phyloP scores from a whole-genome alignment of 2,329 filamentous ascomycete species.

The Aureobasidium uvarum region DNA sequence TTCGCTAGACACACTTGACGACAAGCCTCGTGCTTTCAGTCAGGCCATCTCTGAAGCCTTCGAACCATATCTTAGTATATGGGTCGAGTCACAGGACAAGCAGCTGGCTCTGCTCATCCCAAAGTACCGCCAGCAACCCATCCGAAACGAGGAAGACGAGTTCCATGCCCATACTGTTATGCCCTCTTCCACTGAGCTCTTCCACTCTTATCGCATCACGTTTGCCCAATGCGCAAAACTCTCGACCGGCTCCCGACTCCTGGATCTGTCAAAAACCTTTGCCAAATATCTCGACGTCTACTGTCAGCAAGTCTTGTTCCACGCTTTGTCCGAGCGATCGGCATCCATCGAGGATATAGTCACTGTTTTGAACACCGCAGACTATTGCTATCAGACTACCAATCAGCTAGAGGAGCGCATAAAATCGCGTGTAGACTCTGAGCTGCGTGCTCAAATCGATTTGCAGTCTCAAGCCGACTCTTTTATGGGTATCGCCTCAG shows the following conservation, averaged over 20 bases:
- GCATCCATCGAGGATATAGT: conserved; percentile 73
- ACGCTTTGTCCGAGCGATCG: conserved; percentile 63
- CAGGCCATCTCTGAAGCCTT: conserved; percentile 95
- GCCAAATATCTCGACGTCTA: conserved; percentile 95
- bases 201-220: conserved; percentile 93
- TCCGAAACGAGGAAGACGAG: conserved; percentile 81
- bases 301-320: conserved; percentile 83
- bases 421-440: conserved; percentile 80
- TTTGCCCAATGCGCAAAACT: conserved; percentile 94
- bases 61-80: conserved; percentile 92
- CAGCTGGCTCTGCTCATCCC: conserved; percentile 81
- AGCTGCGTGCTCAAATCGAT: conserved; percentile 73
- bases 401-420: conserved; percentile 94
- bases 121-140: conserved; percentile 78
- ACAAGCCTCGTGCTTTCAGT: conserved; percentile 73
- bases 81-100: conserved; percentile 95
- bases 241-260: conserved; percentile 80
- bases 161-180: conserved; percentile 89
- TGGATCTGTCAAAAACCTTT: conserved; percentile 81
- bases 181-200: conserved; percentile 89
- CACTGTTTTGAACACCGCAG: conserved; percentile 89
- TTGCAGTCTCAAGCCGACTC: conserved; percentile 90
- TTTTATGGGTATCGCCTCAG: conserved; percentile 91
- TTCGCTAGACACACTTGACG: conserved; percentile 88
- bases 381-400: conserved; percentile 94